Evolutionary conservation across 768 basidiomycete species (phyloP).

Genomic region (Neoboletus brunneissimus): DNA sequence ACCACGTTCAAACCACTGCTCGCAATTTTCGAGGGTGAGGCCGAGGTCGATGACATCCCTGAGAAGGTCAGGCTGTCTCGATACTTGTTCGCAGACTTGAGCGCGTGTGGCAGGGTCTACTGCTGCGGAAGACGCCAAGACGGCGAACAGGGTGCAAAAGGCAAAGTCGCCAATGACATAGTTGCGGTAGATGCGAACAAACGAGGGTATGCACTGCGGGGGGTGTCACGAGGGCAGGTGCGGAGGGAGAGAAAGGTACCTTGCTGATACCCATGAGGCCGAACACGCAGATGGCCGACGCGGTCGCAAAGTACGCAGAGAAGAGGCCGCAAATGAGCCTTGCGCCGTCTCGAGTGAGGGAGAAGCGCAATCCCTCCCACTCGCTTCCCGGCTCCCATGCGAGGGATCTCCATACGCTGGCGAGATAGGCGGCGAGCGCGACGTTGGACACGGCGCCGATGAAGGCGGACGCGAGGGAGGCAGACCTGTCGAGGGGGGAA

Average conservation of each 20-base stretch:
- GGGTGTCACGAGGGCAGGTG: not conserved
- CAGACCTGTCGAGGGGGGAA: constrained; percentile 29
- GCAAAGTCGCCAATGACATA: constrained; percentile 77
- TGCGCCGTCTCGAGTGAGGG: constrained; percentile 41
- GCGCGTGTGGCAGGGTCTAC: constrained; percentile 55
- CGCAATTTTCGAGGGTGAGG: constrained; percentile 76
- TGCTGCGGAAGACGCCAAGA: constrained; percentile 55
- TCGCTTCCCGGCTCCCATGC: constrained; percentile 48
- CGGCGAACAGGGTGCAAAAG: constrained; percentile 60
- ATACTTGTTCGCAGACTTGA: constrained; percentile 69
- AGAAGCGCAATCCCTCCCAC: constrained; percentile 44
- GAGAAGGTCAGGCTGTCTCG: constrained; percentile 72
- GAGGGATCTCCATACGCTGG: constrained; percentile 43
- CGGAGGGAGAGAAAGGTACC: constrained; percentile 38
- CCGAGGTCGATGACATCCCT: constrained; percentile 69
- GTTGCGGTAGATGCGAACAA: constrained; percentile 79
- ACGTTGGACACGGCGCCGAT: constrained; percentile 42
- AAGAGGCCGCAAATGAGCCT: constrained; percentile 59
- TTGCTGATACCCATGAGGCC: constrained; percentile 70
- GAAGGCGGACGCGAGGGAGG: constrained; percentile 37
- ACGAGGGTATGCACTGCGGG: constrained; percentile 55
- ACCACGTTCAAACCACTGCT: constrained; percentile 71
- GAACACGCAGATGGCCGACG: constrained; percentile 59
- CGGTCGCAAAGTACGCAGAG: constrained; percentile 62
- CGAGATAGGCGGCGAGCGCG: constrained; percentile 39